Percentiles rank a stretch among this genome's conserved stretches.
Conservation (phyloP, 257 asterid species). For the Solanum neorickii region DNA sequence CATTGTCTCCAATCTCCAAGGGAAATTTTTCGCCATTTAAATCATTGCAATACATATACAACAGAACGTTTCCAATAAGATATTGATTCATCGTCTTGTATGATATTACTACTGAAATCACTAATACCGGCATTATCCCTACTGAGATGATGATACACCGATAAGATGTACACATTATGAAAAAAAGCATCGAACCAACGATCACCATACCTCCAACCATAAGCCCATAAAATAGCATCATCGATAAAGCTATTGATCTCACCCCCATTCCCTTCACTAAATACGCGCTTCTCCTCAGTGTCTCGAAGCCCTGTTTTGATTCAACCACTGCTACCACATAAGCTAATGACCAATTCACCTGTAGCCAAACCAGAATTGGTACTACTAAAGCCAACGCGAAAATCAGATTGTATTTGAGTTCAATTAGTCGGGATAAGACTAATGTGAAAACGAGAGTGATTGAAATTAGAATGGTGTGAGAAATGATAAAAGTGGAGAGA, state of each 20-base stretch:
- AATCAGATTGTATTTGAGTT: neutral
- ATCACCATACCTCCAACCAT: slow-evolving; percentile 32
- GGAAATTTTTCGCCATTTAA: neutral
- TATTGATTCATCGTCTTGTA: neutral
- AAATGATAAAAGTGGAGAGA: neutral
- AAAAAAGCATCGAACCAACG: slow-evolving; percentile 12
- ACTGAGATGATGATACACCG: neutral
- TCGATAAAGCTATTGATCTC: neutral
- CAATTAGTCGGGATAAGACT: neutral
- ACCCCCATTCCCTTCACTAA: neutral
- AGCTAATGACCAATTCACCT: slow-evolving; percentile 1
- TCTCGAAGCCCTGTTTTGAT: neutral
- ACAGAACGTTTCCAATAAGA: neutral
- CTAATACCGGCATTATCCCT: neutral
- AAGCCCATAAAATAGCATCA: slow-evolving; percentile 16
- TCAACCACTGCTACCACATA: slow-evolving; percentile 1
- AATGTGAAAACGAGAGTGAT: neutral
- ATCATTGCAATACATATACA: neutral
- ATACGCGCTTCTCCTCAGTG: slow-evolving; percentile 1
- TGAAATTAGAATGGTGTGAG: neutral
- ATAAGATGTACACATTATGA: slow-evolving; percentile 4
- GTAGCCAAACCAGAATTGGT: neutral
- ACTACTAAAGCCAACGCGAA: neutral
- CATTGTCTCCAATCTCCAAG: neutral
- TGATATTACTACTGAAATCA: neutral